Evolutionary conservation across 1,284 basidiomycete species (phyloP).

Genomic region (Puccinia horiana): DNA sequence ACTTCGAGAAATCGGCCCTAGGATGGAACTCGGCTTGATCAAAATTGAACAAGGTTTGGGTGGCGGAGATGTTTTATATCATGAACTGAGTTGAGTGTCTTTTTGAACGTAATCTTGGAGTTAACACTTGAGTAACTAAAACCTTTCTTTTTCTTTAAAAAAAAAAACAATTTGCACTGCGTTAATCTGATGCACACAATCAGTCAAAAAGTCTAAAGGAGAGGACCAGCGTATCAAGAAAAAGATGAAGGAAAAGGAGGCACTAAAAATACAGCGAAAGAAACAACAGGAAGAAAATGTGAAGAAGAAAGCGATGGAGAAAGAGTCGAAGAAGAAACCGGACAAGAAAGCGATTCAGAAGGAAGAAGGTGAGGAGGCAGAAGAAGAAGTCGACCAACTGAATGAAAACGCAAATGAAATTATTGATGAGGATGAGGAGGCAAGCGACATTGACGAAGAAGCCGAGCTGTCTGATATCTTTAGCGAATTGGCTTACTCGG

Average conservation of each 20-base stretch:
- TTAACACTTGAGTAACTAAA: not conserved
- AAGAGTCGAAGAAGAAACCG: slow-evolving; percentile 59
- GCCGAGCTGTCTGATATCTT: slow-evolving; percentile 52
- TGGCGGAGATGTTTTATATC: slow-evolving; percentile 72
- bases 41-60: slow-evolving; percentile 89
- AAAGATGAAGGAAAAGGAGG: slow-evolving; percentile 73
- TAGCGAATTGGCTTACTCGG: slow-evolving; percentile 51
- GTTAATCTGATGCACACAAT: not conserved
- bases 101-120: slow-evolving; percentile 12
- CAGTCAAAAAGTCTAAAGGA: slow-evolving; percentile 55
- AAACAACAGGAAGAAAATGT: slow-evolving; percentile 88
- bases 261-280: slow-evolving; percentile 71
- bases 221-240: slow-evolving; percentile 70
- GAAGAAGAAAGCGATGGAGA: slow-evolving; percentile 69
- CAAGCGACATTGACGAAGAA: slow-evolving; percentile 53
- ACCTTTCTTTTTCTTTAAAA: not conserved
- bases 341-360: slow-evolving; percentile 60
- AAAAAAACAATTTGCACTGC: not conserved
- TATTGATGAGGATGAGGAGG: slow-evolving; percentile 52
- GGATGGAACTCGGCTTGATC: slow-evolving; percentile 87
- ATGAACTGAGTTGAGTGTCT: slow-evolving; percentile 71
- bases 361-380: slow-evolving; percentile 65
- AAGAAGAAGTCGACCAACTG: slow-evolving; percentile 58
- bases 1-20: slow-evolving; percentile 89
- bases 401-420: slow-evolving; percentile 56